Evolutionary conservation across 1,284 basidiomycete species (phyloP), one percentile per base, ranked within the genome.

Genomic region (Vanrija sp.): DNA sequence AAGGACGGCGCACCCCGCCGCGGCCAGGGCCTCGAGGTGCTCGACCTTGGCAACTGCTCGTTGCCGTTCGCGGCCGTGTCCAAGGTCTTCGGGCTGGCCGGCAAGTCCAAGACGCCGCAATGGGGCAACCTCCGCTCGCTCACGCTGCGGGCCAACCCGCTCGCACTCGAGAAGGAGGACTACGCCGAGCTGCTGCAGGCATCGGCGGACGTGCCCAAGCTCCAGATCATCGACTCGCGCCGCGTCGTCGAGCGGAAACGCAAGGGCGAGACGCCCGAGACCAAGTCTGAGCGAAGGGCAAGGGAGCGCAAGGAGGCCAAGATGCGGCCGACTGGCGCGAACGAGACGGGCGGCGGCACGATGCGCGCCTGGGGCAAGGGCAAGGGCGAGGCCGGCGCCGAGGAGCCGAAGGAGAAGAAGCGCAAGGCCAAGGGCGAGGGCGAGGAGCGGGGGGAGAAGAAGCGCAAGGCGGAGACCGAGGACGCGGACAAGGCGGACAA

Each of bases 191-290:
- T 61, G 6, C 55, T 75, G 26, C 69, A 69, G 54, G 58, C 51
- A 7, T 65, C 65, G 2, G n/a, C 49, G 5, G 60, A 55, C 19
- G 42, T 74, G 34, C 72, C 72, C 7, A 68, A 67, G n/a, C 48
- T 75, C 38, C 72, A 73, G 57, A 75, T 75, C 47, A 65, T 75
- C 47, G 73, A 75, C 59, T 58, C 65, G 19, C 68, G 69, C 54
- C 63, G 73, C n/a, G 65, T 75, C 8, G 63, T 66, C 21, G 72
- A 75, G 61, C 43, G 70, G 42, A 72, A 71, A 55, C 44, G 63
- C 19, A 69, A 69, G 26, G 71, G 68, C 15, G 60, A 62, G 50
- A 59, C 64, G 1, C 57, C 60, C 38, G 71, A 69, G 58, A 57
- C 49, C 19, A 70, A 63, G 58, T 42, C 46, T 25, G 67, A 73